Evolutionary conservation across 805 yeast species (phyloP).

Genomic region (Wickerhamiella galacta): DNA sequence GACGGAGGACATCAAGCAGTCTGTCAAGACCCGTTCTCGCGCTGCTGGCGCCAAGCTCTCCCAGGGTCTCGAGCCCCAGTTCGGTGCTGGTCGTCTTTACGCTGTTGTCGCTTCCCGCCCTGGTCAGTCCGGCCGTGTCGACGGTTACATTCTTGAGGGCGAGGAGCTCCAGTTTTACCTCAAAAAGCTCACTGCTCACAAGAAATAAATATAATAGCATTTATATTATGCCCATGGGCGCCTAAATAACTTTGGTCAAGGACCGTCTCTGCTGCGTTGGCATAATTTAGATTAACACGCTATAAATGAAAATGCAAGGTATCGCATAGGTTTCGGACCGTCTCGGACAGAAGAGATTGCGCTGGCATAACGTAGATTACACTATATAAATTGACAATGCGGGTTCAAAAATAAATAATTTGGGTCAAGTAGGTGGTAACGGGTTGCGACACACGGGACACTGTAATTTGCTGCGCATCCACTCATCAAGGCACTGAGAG

Average conservation of each 20-base stretch:
- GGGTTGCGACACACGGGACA: constrained; percentile 86
- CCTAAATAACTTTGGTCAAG: no score
- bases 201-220: constrained; percentile 51
- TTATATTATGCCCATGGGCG: constrained; percentile 3
- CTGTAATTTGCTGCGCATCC: constrained; percentile 87
- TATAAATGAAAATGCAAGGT: no score
- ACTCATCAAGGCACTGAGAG: constrained; percentile 68
- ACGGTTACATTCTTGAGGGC: constrained; percentile 99
- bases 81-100: constrained; percentile 97
- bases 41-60: constrained; percentile 72
- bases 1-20: constrained; percentile 79
- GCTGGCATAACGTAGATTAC: no score
- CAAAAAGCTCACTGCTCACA: constrained; percentile 91
- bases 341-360: no score
- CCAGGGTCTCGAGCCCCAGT: constrained; percentile 84
- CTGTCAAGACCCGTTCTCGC: constrained; percentile 44
- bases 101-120: constrained; percentile 99
- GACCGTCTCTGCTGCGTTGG: no score
- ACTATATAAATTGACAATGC: no score
- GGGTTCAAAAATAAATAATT: constrained; percentile 7
- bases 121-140: constrained; percentile 99
- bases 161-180: constrained; percentile 99
- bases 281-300: no score
- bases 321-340: no score
- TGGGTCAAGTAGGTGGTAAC: constrained; percentile 45